Base-by-base conservation (phyloP, 345 rosid species). In the Aquilaria yunnanensis region DNA sequence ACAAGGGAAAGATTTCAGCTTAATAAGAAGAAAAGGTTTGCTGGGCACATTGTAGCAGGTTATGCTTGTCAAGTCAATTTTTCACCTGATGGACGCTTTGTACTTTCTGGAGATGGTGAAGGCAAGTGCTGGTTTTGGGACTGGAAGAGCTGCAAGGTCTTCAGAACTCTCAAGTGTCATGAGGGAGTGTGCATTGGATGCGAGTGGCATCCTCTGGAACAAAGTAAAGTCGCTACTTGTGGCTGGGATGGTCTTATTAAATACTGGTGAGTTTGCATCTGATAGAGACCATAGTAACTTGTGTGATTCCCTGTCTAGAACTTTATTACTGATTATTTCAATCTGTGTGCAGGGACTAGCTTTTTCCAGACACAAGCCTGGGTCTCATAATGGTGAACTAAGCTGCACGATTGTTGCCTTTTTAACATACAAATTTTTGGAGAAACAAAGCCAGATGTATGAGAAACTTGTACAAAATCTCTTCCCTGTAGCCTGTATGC, bases 111-210 rank as follows among this genome's bases (percentile, higher is more conserved):
- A 74, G 99, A 94, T 81, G 99, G 97, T 50, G 99, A 94, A 68
- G 99, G 97, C 61, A 89, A 77, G 75, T 90, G 97, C 80, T 94
- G 99, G 99, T 94, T 94, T 75, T 94, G 97, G 97, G 97, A 90
- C 68, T 94, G 99, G 98, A 93, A 93, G 89, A 88, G 95, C 58
- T 86, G 97, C 79, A 90, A 82, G 76, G 96, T 93, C 5, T 90
- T 93, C 63, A 86, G 90, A 73, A 93, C 94, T 43, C 83, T 93
- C 41, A 93, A 79, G 62, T 93, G 98, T 77, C 98, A 93, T 14
- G 85, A 90, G 54, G 92, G 94, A 46, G 97, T 93, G 16, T 85
- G 97, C 74, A 88, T 94, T 67, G 99, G 97, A 51, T 71, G 79
- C 34, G 95, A 78, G 65, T 94, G 99, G 99, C 99, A 94, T 82